A percentile compares a stretch with the other conserved stretches of the same genome.
These are phyloP conservation scores for Rhododendron griersonianum DNA, from an alignment of 148 eudicot genomes.

Conservation along the genomic window DNA sequence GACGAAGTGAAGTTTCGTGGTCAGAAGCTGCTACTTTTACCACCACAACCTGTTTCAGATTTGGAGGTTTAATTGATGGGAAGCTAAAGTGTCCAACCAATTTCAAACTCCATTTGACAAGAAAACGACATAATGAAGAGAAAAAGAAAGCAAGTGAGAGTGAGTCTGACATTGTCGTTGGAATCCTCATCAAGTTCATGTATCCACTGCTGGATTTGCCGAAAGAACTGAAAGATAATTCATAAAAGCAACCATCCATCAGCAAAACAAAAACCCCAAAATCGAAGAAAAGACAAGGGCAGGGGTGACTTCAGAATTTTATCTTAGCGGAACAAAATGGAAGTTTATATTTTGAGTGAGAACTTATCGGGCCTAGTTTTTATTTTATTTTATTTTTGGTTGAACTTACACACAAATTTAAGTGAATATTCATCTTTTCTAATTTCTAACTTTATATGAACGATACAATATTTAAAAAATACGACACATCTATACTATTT, in stretches of 20 bases:
- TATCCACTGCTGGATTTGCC: constrained; percentile 51
- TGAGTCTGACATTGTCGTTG: constrained; percentile 24
- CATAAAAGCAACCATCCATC: background rate
- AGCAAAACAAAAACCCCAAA: background rate
- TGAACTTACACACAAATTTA: too few relatives aligned
- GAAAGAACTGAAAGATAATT: constrained; percentile 35
- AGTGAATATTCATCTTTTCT: too few relatives aligned
- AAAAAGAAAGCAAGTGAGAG: background rate
- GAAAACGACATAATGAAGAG: background rate
- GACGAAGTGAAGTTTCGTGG: constrained; percentile 15
- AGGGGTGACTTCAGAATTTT: too few relatives aligned
- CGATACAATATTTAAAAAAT: too few relatives aligned
- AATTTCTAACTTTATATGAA: too few relatives aligned
- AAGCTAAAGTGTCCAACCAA: background rate
- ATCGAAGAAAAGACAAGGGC: background rate
- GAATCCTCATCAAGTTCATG: constrained; percentile 31
- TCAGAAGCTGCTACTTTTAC: background rate
- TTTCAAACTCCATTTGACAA: constrained; percentile 2
- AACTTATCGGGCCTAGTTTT: too few relatives aligned
- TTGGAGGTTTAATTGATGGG: background rate
- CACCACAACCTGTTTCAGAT: constrained; percentile 22
- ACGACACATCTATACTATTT: too few relatives aligned
- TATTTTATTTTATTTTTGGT: too few relatives aligned
- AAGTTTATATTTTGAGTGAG: background rate
- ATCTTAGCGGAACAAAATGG: background rate